phyloP scores from a whole-genome alignment of 495 filamentous ascomycete genomes.

The Talaromyces nanjingensis region DNA sequence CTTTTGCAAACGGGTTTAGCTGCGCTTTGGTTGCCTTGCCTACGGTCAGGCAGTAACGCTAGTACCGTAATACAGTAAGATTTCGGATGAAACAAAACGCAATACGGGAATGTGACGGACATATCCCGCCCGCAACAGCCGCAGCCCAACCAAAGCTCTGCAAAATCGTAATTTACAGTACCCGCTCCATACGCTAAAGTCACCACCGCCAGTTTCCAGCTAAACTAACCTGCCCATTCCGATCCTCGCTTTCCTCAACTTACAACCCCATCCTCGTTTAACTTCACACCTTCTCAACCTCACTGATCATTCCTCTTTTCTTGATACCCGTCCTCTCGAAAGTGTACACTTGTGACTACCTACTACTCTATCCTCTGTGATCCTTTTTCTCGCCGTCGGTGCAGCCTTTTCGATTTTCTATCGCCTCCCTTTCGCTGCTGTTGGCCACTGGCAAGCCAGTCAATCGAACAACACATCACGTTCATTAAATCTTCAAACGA shows the following conservation, averaged over 20 bases:
- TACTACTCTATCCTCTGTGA: constrained; percentile 14
- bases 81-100: background rate
- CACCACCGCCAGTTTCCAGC: constrained; percentile 5
- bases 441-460: background rate
- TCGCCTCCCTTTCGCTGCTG: constrained; percentile 9
- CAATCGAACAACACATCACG: background rate
- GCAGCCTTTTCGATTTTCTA: constrained; percentile 14
- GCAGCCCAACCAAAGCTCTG: background rate
- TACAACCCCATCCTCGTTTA: constrained; percentile 6
- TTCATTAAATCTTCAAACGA: background rate
- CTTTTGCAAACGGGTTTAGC: background rate
- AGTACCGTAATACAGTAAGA: background rate
- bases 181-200: background rate
- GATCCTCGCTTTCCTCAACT: constrained; percentile 12
- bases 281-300: background rate
- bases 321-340: constrained; percentile 3
- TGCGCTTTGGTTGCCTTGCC: constrained; percentile 1
- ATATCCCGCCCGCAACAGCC: background rate
- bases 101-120: background rate
- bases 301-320: constrained; percentile 22
- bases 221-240: constrained; percentile 6
- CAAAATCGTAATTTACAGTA: background rate
- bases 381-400: constrained; percentile 14
- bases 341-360: constrained; percentile 10
- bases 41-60: background rate